Conservation (phyloP, 805 yeast species). For the Maudiozyma saulgeensis region DNA sequence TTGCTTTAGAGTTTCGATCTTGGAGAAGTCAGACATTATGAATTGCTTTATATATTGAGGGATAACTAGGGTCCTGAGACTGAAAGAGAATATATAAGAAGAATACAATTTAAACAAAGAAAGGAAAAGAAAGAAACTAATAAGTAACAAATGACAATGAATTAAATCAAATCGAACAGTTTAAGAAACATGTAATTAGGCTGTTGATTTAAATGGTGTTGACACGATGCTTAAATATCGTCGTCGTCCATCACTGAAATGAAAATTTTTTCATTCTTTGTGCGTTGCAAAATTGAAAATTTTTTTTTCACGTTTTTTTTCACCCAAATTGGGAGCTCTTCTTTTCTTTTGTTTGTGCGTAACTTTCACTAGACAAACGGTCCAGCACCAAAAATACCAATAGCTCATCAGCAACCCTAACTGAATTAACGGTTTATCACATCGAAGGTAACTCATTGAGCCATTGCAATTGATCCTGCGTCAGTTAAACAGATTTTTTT, state of each 20-base stretch:
- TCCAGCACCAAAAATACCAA: no score
- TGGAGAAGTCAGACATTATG: slow-evolving; percentile 79
- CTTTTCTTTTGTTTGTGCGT: no score
- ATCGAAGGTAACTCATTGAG: no score
- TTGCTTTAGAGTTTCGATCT: slow-evolving; percentile 60
- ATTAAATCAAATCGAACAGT: neutral
- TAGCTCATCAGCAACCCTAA: neutral
- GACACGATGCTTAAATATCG: neutral
- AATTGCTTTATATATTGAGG: slow-evolving; percentile 10
- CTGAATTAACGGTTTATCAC: neutral
- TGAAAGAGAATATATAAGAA: neutral
- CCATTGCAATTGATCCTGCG: neutral
- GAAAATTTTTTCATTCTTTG: neutral
- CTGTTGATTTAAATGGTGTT: neutral
- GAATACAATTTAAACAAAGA: neutral
- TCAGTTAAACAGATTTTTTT: no score
- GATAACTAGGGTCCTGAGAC: neutral
- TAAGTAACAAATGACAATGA: neutral
- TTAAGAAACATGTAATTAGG: neutral
- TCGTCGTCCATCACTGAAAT: neutral
- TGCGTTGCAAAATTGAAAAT: neutral
- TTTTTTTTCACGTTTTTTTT: neutral
- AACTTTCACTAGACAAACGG: no score
- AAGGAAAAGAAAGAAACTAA: neutral
- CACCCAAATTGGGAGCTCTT: neutral